A percentile compares a stretch with the other conserved stretches of the same genome.
Evolutionary conservation across 2,329 filamentous ascomycete genomes (phyloP).

Genomic region (Colletotrichum australisinense): DNA sequence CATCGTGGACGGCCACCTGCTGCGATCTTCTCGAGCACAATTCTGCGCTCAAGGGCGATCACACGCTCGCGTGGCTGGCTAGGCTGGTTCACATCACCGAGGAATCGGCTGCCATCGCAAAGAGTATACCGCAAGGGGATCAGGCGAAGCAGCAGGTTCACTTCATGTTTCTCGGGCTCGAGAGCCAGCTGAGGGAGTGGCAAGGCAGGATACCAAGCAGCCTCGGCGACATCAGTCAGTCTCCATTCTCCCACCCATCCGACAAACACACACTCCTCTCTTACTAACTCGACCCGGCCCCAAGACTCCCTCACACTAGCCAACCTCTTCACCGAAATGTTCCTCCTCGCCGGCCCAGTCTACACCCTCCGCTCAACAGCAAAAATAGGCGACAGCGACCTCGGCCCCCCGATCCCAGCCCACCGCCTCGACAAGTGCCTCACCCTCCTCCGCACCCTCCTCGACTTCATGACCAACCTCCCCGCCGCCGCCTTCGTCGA

Average conservation of each 20-base stretch:
- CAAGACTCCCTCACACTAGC: conserved; percentile 22
- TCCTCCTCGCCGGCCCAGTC: conserved; percentile 51
- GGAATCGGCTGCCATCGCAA: conserved; percentile 49
- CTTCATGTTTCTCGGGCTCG: conserved; percentile 60
- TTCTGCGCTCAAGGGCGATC: conserved; percentile 52
- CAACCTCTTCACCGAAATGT: conserved; percentile 48
- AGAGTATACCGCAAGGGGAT: conserved; percentile 39
- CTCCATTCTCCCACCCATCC: conserved; percentile 43
- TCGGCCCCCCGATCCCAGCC: conserved; percentile 33
- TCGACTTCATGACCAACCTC: conserved; percentile 46
- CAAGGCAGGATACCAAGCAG: conserved; percentile 45
- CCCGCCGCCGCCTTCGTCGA: conserved; percentile 46
- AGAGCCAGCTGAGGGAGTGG: conserved; percentile 58
- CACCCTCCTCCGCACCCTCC: conserved; percentile 42
- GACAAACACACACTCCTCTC: conserved; percentile 39
- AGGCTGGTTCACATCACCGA: conserved; percentile 54
- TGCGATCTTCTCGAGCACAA: conserved; percentile 55
- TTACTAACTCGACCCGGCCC: neutral
- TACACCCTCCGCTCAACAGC: conserved; percentile 11
- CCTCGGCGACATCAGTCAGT: conserved; percentile 23
- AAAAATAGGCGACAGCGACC: conserved; percentile 32
- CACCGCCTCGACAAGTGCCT: conserved; percentile 40
- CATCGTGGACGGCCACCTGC: conserved; percentile 56
- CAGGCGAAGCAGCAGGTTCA: conserved; percentile 53
- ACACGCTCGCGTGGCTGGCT: conserved; percentile 55